Evolutionary conservation across 345 rosid genomes (phyloP), one percentile per base, ranked within the genome.

Genomic region (Salix exigua): DNA sequence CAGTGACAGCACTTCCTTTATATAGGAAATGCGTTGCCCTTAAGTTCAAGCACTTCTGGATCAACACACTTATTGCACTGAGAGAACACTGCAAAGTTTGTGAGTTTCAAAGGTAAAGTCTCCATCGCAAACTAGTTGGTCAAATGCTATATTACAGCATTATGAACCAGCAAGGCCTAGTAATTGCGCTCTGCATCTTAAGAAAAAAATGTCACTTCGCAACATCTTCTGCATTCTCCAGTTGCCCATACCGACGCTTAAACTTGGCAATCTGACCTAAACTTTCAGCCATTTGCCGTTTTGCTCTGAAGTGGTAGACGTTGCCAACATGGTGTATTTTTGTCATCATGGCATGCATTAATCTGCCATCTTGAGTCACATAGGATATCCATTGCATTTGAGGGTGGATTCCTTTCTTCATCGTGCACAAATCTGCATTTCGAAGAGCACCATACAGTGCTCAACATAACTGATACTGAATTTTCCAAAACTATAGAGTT

Each of bases 351-450:
- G 91, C 91, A 46, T 91, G 81, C 85, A 95, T 90, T 89, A 93
- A 77, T 82, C 99, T 83, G 76, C 99, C 98, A 38, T 94, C 91
- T 78, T 89, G 96, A 21, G 97, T 93, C 74, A 91, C 97, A 63
- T 91, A 95, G 6, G 99, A 93, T 83, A 95, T 89, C 96, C 98
- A 96, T 76, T 92, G 99, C 96, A 91, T 80, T 85, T 91, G 98
- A 78, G 96, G 99, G 85, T 96, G 98, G 77, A 89, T 13, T 66
- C 99, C 98, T 79, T 95, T 95, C 98, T 90, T 95, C 98, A 91
- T 95, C 77, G 37, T 65, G 37, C 1, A 19, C 31, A 33, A 72
- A 53, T 42, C 78, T 81, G 75, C 42, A 51, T 44, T 25, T 46
- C 50, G 44, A 44, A 51, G 16, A 42, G 37, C 37, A 31, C 6